Base-by-base conservation (phyloP, 1,284 basidiomycete species). In the Moesziomyces sp. region DNA sequence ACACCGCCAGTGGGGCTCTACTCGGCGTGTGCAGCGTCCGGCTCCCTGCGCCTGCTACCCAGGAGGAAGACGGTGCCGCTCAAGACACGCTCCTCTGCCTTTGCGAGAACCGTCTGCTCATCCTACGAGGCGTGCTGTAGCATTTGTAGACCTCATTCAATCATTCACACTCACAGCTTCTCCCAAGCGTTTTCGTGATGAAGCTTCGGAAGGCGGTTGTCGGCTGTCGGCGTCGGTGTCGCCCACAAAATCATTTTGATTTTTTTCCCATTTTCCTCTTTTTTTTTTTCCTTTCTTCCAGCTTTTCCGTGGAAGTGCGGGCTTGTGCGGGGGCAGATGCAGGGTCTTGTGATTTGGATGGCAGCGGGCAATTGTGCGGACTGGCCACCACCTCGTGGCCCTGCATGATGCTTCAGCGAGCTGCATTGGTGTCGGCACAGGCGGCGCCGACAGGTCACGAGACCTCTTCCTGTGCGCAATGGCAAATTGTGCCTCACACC, bases 61-160 rank as follows among this genome's bases (percentile, higher is more conserved):
- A 42, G 28, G 45, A 28, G 5, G 57, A 30, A 35, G 33, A 49
- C 30, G 35, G 42, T 11, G 40, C 40, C 33, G 21, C 28, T 52
- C 57, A 58, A 35, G 59, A 74, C 2, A 51, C 46, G 30, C 56
- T 74, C 21, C 47, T 70, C 3, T 70, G 72, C 28, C 56, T 74
- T 0, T 74, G 72, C 60, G 72, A 74, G 38, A 66, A 74, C 13
- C 51, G 59, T 16, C 23, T 74, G 4, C 33, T 74, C 14, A 30
- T 74, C 42, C 52, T 70, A 1, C 56, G 59, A 28, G 72, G 67
- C 18, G n/a, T 74, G n/a, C 33, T 74, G 23, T 69, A 40, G 23
- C 18, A 9, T 45, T 19, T 21, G 19, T 33, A 33, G 10, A 3
- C 6, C 26, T 28, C 26, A 7, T 33, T 30, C 9, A 9, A 30